These are phyloP conservation scores for Podila minutissima DNA, from an alignment of 192 early-diverging fungal genomes.

Conservation along the genomic window DNA sequence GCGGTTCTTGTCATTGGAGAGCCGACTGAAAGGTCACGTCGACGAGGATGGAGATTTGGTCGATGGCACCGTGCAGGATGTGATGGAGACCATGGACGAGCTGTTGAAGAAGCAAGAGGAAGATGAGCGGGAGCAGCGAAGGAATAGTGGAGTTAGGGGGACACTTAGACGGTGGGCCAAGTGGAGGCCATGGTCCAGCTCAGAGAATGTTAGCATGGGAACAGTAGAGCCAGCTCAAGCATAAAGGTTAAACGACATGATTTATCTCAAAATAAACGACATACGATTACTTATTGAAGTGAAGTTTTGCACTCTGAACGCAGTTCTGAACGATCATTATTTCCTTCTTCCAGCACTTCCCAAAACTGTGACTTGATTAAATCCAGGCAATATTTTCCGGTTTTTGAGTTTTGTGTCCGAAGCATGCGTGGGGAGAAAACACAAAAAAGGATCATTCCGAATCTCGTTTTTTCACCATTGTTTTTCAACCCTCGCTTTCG, in stretches of 20 bases:
- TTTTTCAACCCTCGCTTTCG: background rate
- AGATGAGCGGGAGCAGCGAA: conserved; percentile 23
- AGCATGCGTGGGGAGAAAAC: no score
- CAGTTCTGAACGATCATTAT: no score
- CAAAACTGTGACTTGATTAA: background rate
- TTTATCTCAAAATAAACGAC: no score
- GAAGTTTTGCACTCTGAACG: no score
- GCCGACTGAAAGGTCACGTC: conserved; percentile 6
- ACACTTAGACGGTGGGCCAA: conserved; percentile 12
- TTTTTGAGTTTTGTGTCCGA: background rate
- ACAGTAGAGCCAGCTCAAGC: no score
- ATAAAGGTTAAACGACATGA: no score
- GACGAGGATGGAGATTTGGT: conserved; percentile 32
- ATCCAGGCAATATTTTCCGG: background rate
- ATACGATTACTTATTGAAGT: no score
- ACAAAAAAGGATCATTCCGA: background rate
- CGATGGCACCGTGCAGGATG: conserved; percentile 27
- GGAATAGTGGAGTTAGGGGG: conserved; percentile 13
- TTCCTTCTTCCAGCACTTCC: background rate
- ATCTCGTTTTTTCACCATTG: background rate
- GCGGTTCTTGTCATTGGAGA: conserved; percentile 27
- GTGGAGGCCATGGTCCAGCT: conserved; percentile 25
- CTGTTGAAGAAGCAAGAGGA: conserved; percentile 33
- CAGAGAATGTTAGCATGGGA: no score
- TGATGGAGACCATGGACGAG: conserved; percentile 47